Conservation (phyloP, 768 basidiomycete genomes). For the Suillus luteus region DNA sequence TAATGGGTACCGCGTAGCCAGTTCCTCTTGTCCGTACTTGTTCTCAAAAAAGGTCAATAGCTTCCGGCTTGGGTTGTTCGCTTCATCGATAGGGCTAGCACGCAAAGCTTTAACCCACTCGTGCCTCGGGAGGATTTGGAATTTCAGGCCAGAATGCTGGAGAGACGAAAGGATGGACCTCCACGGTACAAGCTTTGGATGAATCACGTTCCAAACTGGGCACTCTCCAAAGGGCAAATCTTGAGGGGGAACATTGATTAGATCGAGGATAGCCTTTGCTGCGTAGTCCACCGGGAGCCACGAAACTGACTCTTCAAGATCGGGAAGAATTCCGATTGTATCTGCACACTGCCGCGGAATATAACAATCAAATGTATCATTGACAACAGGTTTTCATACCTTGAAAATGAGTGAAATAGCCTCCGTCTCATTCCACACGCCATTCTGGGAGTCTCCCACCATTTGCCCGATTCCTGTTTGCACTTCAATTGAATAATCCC, state of each 20-base stretch:
- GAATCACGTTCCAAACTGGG: conserved; percentile 27
- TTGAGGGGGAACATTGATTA: conserved; percentile 29
- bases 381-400: conserved; percentile 16
- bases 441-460: conserved; percentile 50
- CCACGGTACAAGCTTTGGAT: conserved; percentile 33
- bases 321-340: conserved; percentile 39
- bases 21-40: conserved; percentile 24
- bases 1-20: conserved; percentile 15
- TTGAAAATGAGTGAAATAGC: conserved; percentile 32
- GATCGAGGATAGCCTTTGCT: conserved; percentile 47
- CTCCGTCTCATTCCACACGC: conserved; percentile 58
- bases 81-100: conserved; percentile 25
- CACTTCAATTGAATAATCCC: conserved; percentile 27
- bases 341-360: conserved; percentile 42
- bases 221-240: conserved; percentile 10
- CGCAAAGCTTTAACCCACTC: conserved; percentile 28
- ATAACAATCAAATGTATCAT: conserved; percentile 8
- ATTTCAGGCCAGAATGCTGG: conserved; percentile 35
- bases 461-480: conserved; percentile 56
- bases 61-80: conserved; percentile 28
- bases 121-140: conserved; percentile 20
- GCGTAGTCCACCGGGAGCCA: conserved; percentile 60
- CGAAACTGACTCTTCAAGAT: conserved; percentile 33
- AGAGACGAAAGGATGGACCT: conserved; percentile 42
- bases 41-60: conserved; percentile 27